A percentile compares a stretch with the other conserved stretches of the same genome.
These are phyloP conservation scores for Fusarium sp. DNA, from an alignment of 2,329 filamentous ascomycete genomes.

Conservation along the genomic window DNA sequence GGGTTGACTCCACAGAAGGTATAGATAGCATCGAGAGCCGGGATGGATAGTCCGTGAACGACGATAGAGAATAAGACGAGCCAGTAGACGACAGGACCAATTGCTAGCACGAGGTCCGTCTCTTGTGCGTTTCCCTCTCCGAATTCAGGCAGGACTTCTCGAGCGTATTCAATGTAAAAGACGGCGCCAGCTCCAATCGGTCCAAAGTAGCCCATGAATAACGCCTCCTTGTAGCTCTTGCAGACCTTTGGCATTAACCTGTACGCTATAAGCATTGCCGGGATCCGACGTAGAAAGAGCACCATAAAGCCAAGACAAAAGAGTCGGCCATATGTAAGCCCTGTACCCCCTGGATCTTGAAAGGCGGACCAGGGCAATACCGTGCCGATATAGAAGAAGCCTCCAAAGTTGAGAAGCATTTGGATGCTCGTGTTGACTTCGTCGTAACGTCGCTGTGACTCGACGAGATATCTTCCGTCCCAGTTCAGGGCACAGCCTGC, in stretches of 20 bases:
- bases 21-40: constrained; percentile 38
- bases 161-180: constrained; percentile 72
- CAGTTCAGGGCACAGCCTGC: constrained; percentile 70
- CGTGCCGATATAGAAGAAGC: constrained; percentile 68
- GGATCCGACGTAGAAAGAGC: constrained; percentile 66
- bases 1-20: constrained; percentile 46
- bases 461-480: constrained; percentile 66
- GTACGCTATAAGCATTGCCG: constrained; percentile 64
- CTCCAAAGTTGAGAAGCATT: constrained; percentile 67
- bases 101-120: constrained; percentile 48
- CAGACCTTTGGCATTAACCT: constrained; percentile 64
- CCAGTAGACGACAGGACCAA: constrained; percentile 55
- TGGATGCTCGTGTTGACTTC: constrained; percentile 69
- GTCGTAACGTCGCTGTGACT: constrained; percentile 66
- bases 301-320: constrained; percentile 63
- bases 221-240: constrained; percentile 64
- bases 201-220: constrained; percentile 76
- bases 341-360: constrained; percentile 60
- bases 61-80: constrained; percentile 46
- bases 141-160: constrained; percentile 51
- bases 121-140: constrained; percentile 48
- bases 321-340: constrained; percentile 61
- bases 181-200: constrained; percentile 81
- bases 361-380: constrained; percentile 66
- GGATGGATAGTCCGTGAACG: constrained; percentile 55